Evolutionary conservation across 495 filamentous ascomycete genomes (phyloP).

Genomic region (Aspergillus leporis): DNA sequence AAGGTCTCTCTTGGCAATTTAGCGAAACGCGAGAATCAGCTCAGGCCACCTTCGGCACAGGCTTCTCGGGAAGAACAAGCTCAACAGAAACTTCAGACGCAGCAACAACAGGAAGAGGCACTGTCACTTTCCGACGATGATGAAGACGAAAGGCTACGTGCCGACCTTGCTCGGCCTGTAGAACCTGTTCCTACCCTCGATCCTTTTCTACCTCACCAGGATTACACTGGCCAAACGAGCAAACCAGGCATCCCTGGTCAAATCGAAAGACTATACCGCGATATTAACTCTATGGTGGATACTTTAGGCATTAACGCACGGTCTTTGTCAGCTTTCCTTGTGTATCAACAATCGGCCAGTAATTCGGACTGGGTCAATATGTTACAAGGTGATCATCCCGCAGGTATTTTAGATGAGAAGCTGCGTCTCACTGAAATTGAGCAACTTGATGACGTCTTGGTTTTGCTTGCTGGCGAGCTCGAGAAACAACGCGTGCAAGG

Average conservation of each 20-base stretch:
- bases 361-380: slow-evolving; percentile 51
- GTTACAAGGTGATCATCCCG: slow-evolving; percentile 42
- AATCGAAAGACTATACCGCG: slow-evolving; percentile 84
- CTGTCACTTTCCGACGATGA: slow-evolving; percentile 56
- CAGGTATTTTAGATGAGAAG: slow-evolving; percentile 54
- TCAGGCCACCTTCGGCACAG: slow-evolving; percentile 27
- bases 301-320: slow-evolving; percentile 85
- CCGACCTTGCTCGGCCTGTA: slow-evolving; percentile 54
- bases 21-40: slow-evolving; percentile 33
- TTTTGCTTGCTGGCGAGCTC: slow-evolving; percentile 56
- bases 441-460: slow-evolving; percentile 59
- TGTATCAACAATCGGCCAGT: slow-evolving; percentile 52
- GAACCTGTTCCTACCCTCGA: slow-evolving; percentile 55
- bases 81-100: slow-evolving; percentile 25
- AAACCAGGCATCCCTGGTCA: slow-evolving; percentile 69
- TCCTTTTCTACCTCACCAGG: slow-evolving; percentile 66
- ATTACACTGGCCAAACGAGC: slow-evolving; percentile 59
- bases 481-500: slow-evolving; percentile 64
- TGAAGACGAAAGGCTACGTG: slow-evolving; percentile 62
- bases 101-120: slow-evolving; percentile 42
- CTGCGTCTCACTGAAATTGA: slow-evolving; percentile 72
- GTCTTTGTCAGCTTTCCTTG: slow-evolving; percentile 68
- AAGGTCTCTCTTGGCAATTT: slow-evolving; percentile 41
- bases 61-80: slow-evolving; percentile 33
- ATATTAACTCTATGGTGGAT: slow-evolving; percentile 96